phyloP scores from a whole-genome alignment of 139 green algal species.

The Prasinococcaceae sp. region DNA sequence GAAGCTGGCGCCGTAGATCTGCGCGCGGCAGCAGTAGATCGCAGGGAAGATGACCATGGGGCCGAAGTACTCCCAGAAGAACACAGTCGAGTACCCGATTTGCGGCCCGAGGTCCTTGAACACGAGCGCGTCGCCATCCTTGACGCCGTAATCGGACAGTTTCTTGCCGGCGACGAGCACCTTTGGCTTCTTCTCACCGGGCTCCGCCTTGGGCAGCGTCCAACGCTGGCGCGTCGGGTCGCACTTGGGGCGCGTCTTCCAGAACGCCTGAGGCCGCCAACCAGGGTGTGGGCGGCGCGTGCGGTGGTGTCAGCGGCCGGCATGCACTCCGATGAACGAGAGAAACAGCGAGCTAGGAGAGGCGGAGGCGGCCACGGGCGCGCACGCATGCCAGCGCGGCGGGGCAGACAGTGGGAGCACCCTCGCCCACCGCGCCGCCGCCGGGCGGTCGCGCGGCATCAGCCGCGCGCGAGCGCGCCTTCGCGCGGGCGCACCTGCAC shows the following conservation, averaged over 20 bases:
- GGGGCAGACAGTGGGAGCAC: too few relatives aligned
- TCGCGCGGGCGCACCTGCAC: too few relatives aligned
- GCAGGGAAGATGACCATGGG: conserved; percentile 81
- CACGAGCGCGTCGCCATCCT: conserved; percentile 9
- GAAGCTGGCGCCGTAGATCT: conserved; percentile 6
- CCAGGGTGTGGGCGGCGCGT: neutral
- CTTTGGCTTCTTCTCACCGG: neutral
- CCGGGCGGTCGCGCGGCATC: too few relatives aligned
- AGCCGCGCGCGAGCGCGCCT: too few relatives aligned
- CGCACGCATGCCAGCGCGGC: too few relatives aligned
- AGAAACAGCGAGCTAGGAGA: too few relatives aligned
- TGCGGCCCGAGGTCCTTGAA: conserved; percentile 83
- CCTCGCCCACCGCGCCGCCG: too few relatives aligned
- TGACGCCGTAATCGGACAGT: conserved; percentile 18
- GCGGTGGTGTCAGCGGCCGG: too few relatives aligned
- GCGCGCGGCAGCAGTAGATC: conserved; percentile 72
- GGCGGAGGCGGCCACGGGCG: too few relatives aligned
- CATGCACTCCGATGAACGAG: too few relatives aligned
- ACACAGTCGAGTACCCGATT: conserved; percentile 84
- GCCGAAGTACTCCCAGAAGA: conserved; percentile 96
- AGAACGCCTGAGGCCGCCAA: neutral
- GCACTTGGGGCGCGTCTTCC: conserved; percentile 18
- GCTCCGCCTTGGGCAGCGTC: conserved; percentile 1
- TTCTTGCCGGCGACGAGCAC: conserved; percentile 15
- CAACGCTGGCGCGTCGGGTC: conserved; percentile 22